Conservation (phyloP, 1,284 basidiomycete genomes). For the Melampsora americana region DNA sequence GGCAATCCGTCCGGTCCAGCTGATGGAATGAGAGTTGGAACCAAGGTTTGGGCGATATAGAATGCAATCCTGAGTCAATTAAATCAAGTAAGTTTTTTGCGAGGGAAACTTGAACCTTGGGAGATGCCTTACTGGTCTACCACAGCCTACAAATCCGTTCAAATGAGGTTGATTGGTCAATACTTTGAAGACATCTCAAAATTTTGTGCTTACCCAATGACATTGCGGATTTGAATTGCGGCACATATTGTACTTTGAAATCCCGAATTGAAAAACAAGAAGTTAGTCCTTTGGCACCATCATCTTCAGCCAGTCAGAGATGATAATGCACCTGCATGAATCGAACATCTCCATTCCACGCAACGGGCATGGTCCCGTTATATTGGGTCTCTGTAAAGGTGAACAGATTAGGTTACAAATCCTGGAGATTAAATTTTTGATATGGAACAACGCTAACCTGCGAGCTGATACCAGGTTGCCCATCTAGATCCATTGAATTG, state of each 20-base stretch:
- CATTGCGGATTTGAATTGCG: slow-evolving; percentile 1
- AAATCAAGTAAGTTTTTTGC: background rate
- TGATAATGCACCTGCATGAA: background rate
- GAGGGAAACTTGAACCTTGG: background rate
- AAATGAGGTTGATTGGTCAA: background rate
- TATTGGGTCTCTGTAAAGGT: background rate
- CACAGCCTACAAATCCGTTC: background rate
- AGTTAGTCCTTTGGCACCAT: background rate
- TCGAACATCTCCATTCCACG: background rate
- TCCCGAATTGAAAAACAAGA: background rate
- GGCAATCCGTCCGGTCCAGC: background rate
- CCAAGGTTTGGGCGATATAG: background rate
- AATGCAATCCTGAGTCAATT: background rate
- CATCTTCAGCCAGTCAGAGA: background rate
- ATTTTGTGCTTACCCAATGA: background rate
- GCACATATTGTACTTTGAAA: background rate
- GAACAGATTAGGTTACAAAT: background rate
- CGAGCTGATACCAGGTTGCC: slow-evolving; percentile 7
- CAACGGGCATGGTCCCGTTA: background rate
- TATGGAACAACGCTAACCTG: background rate
- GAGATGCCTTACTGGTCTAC: background rate
- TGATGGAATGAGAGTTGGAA: background rate
- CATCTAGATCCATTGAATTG: background rate
- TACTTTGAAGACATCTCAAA: background rate
- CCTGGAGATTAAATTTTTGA: background rate